A percentile compares a stretch with the other conserved stretches of the same genome.
phyloP scores from a whole-genome alignment of 164 flowering plant species.

The Aristolochia fimbriata region DNA sequence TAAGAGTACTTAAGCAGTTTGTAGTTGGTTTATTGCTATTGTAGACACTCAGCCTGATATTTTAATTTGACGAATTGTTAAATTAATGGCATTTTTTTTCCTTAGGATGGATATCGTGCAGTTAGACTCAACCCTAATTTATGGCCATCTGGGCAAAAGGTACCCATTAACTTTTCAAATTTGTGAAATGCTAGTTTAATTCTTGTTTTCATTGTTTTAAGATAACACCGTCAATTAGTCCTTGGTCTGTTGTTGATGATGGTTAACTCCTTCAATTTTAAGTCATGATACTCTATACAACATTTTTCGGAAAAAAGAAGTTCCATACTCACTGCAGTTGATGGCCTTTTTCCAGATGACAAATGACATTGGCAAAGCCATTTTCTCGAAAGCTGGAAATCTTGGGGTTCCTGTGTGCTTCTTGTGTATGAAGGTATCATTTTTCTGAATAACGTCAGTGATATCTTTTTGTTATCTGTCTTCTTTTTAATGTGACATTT shows the following conservation, averaged over 20 bases:
- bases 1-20: neutral
- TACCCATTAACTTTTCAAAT: conserved; percentile 11
- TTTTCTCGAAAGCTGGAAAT: conserved; percentile 85
- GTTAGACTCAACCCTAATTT: conserved; percentile 90
- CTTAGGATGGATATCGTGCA: conserved; percentile 81
- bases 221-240: neutral
- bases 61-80: conserved; percentile 4
- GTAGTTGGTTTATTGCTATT: neutral
- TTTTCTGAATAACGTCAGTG: neutral
- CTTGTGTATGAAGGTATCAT: conserved; percentile 81
- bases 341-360: conserved; percentile 53
- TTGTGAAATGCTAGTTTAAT: neutral
- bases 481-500: no score
- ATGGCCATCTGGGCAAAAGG: conserved; percentile 84
- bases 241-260: neutral
- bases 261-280: neutral
- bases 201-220: neutral
- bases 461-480: neutral
- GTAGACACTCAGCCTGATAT: neutral
- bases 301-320: neutral
- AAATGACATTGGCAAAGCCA: conserved; percentile 65
- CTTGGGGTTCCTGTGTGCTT: conserved; percentile 86
- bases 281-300: neutral
- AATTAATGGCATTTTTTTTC: conserved; percentile 9
- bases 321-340: neutral